Conservation (phyloP, 1,139 yeast species). For the Candida sanyaensis region DNA sequence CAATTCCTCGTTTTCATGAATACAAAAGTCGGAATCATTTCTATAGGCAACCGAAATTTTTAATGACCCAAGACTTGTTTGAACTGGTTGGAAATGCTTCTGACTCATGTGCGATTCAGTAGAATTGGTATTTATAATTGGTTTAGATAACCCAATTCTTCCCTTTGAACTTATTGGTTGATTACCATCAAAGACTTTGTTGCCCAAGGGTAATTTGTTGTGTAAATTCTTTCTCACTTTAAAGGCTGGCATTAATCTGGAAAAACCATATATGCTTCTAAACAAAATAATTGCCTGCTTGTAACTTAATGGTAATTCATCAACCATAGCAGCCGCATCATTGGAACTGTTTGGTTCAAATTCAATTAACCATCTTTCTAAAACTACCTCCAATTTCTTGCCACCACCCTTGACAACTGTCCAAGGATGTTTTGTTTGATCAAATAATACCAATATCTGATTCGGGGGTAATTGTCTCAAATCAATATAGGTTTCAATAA, state of each 20-base stretch:
- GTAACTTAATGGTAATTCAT: slow-evolving; percentile 69
- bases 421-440: slow-evolving; percentile 47
- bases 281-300: slow-evolving; percentile 75
- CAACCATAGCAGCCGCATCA: slow-evolving; percentile 29
- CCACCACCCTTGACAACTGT: slow-evolving; percentile 41
- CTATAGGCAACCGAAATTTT: slow-evolving; percentile 80
- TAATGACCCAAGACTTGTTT: slow-evolving; percentile 73
- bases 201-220: slow-evolving; percentile 40
- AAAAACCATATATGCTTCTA: slow-evolving; percentile 68
- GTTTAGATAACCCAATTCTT: slow-evolving; percentile 77
- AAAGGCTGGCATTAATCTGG: slow-evolving; percentile 73
- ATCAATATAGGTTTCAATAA: slow-evolving; percentile 82
- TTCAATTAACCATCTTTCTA: slow-evolving; percentile 92
- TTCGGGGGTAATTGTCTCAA: slow-evolving; percentile 58
- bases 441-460: slow-evolving; percentile 61
- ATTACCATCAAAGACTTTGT: slow-evolving; percentile 73
- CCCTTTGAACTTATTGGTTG: slow-evolving; percentile 81
- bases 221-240: slow-evolving; percentile 47
- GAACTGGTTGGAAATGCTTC: slow-evolving; percentile 65
- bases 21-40: slow-evolving; percentile 63
- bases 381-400: slow-evolving; percentile 74
- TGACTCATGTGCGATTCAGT: slow-evolving; percentile 58
- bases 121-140: slow-evolving; percentile 45
- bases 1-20: slow-evolving; percentile 67
- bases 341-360: slow-evolving; percentile 45